Conservation (phyloP, 176 grass and related monocot genomes). For the Poa annua region DNA sequence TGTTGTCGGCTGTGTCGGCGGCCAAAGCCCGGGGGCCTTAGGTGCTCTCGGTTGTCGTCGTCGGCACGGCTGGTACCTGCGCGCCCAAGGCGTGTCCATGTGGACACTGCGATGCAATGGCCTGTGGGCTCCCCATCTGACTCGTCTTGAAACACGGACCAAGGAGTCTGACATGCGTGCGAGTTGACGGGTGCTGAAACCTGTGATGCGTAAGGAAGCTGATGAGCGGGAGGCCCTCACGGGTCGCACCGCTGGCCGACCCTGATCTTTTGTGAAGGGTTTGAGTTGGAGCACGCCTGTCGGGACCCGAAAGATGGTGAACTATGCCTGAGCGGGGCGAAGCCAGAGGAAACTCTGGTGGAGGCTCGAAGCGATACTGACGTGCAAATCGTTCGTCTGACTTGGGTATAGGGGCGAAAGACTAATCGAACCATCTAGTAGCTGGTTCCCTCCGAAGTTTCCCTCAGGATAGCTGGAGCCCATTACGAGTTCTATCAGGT, state of each 20-base stretch:
- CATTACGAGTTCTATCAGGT: no score
- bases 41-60: no score
- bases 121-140: conserved; percentile 30
- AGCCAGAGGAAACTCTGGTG: conserved; percentile 80
- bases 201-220: no score
- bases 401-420: conserved; percentile 84
- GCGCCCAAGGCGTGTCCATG: neutral
- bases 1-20: no score
- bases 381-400: conserved; percentile 84
- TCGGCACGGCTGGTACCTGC: no score
- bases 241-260: conserved; percentile 52
- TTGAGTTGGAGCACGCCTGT: conserved; percentile 65
- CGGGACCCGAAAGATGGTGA: conserved; percentile 72
- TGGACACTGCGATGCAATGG: neutral
- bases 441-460: conserved; percentile 63
- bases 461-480: conserved; percentile 59
- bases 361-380: conserved; percentile 84
- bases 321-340: conserved; percentile 72
- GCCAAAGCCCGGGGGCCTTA: no score
- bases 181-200: neutral
- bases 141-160: conserved; percentile 80
- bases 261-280: conserved; percentile 64
- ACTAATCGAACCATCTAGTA: conserved; percentile 77
- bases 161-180: conserved; percentile 73
- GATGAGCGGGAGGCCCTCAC: neutral